phyloP scores from a whole-genome alignment of 345 rosid genomes.

The Bruguiera gymnorhiza region DNA sequence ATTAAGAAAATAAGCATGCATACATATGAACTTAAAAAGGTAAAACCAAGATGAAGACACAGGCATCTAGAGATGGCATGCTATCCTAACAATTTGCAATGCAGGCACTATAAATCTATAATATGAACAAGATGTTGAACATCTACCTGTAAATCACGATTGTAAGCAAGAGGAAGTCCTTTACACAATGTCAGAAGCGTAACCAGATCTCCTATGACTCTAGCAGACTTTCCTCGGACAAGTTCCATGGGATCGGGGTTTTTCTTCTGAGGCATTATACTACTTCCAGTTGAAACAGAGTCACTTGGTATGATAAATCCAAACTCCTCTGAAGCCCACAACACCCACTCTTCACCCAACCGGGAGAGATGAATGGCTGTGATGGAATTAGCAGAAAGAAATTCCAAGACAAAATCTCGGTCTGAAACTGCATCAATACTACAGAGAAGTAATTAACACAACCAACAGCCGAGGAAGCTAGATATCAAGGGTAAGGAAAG shows the following conservation, averaged over 20 bases:
- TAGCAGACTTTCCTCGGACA: constrained; percentile 88
- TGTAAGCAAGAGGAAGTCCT: constrained; percentile 96
- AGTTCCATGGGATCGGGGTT: constrained; percentile 99
- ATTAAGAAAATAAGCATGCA: background rate
- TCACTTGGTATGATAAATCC: constrained; percentile 89
- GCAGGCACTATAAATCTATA: background rate
- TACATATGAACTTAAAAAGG: background rate
- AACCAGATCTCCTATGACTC: constrained; percentile 77
- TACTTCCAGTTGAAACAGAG: constrained; percentile 89
- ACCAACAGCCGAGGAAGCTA: constrained; percentile 6
- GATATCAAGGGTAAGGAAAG: background rate
- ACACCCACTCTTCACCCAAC: constrained; percentile 96
- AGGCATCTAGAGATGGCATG: background rate
- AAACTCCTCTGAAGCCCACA: constrained; percentile 98
- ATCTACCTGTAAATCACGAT: constrained; percentile 83
- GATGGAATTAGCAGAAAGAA: constrained; percentile 69
- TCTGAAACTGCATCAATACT: constrained; percentile 98
- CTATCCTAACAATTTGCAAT: background rate
- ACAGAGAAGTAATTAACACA: constrained; percentile 16
- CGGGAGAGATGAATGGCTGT: constrained; percentile 84
- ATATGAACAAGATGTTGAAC: background rate
- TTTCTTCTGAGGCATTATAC: constrained; percentile 99
- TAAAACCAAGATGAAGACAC: background rate
- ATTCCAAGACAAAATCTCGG: constrained; percentile 85
- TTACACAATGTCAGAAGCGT: constrained; percentile 86